Conservation (phyloP, 768 basidiomycete genomes). For the Collybia nuda region DNA sequence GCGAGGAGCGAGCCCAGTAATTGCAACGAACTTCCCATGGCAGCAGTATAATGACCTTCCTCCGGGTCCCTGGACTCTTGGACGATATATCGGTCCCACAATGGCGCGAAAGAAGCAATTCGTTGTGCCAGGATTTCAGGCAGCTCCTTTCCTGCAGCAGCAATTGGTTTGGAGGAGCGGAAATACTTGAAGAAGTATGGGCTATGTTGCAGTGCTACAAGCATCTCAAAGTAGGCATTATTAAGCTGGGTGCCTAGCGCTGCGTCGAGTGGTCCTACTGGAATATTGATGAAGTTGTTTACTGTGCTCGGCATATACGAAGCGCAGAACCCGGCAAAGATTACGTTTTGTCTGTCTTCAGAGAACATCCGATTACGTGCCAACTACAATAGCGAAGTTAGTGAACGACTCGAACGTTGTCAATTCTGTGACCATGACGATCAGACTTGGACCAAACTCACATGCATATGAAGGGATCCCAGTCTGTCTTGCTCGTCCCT, state of each 20-base stretch:
- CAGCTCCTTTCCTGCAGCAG: conserved; percentile 19
- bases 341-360: conserved; percentile 19
- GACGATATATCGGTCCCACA: conserved; percentile 13
- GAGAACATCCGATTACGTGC: conserved; percentile 2
- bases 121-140: conserved; percentile 18
- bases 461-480: conserved; percentile 2
- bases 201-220: conserved; percentile 19
- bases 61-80: neutral
- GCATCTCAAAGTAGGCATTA: conserved; percentile 23
- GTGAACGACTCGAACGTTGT: neutral
- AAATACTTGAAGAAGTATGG: conserved; percentile 27
- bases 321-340: conserved; percentile 24
- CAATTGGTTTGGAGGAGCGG: conserved; percentile 16
- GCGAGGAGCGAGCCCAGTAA: neutral
- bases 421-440: neutral
- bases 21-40: neutral
- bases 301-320: conserved; percentile 21
- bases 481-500: conserved; percentile 7
- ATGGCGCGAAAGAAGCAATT: conserved; percentile 17
- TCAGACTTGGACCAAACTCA: neutral
- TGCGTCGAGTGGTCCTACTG: conserved; percentile 4
- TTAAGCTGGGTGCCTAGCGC: conserved; percentile 14
- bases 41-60: neutral
- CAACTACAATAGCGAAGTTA: neutral
- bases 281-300: conserved; percentile 18